A percentile compares a stretch with the other conserved stretches of the same genome.
These are phyloP conservation scores for Protea cynaroides DNA, from an alignment of 164 flowering plant genomes.

Conservation along the genomic window DNA sequence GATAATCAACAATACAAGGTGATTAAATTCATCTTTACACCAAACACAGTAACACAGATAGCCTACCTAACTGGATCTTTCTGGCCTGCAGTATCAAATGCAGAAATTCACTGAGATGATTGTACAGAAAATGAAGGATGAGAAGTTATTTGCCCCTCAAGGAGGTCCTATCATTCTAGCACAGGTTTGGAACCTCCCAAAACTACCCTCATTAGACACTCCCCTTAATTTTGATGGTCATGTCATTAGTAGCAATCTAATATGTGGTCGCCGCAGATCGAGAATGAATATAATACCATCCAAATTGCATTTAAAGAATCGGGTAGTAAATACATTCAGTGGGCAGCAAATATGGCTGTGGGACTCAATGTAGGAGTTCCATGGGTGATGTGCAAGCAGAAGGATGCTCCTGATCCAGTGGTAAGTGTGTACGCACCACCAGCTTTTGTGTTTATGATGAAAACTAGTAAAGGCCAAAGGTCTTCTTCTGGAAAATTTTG, in stretches of 20 bases:
- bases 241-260: not conserved
- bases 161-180: slow-evolving; percentile 59
- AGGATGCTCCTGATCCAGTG: slow-evolving; percentile 80
- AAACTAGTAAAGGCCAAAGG: not conserved
- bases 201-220: not conserved
- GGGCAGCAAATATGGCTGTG: slow-evolving; percentile 81
- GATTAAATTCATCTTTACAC: not conserved
- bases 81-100: slow-evolving; percentile 40
- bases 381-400: slow-evolving; percentile 99
- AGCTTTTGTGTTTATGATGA: not conserved
- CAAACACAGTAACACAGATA: not conserved
- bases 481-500: not conserved
- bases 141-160: slow-evolving; percentile 46
- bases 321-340: slow-evolving; percentile 59
- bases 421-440: slow-evolving; percentile 26
- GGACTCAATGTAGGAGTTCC: slow-evolving; percentile 58
- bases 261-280: slow-evolving; percentile 45
- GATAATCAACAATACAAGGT: slow-evolving; percentile 65
- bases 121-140: slow-evolving; percentile 34
- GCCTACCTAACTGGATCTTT: not conserved
- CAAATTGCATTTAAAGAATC: slow-evolving; percentile 46
- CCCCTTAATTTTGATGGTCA: not conserved
- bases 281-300: slow-evolving; percentile 77
- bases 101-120: slow-evolving; percentile 33
- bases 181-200: slow-evolving; percentile 24